These are phyloP conservation scores for Gloeopeniophorella convolvens DNA, from an alignment of 768 basidiomycete genomes.

Conservation along the genomic window DNA sequence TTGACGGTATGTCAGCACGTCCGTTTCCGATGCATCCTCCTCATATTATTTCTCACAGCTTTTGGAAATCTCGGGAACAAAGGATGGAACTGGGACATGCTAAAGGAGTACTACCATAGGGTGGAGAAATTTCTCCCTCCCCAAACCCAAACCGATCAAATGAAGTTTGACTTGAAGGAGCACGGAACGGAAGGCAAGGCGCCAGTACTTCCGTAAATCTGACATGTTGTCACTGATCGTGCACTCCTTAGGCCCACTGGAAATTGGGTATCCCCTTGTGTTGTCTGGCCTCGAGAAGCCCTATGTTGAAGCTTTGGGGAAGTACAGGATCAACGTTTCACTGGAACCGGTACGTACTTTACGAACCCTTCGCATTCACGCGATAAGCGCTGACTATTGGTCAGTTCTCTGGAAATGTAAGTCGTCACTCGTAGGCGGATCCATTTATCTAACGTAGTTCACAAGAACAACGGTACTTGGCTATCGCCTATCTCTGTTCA, in stretches of 20 bases:
- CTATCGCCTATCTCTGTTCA: conserved; percentile 1
- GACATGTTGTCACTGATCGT: background rate
- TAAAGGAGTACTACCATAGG: conserved; percentile 19
- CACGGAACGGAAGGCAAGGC: conserved; percentile 9
- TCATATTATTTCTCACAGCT: background rate
- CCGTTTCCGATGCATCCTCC: background rate
- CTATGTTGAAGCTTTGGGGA: background rate
- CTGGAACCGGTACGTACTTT: conserved; percentile 3
- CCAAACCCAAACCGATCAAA: background rate
- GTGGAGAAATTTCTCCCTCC: conserved; percentile 13
- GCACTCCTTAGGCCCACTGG: conserved; percentile 8
- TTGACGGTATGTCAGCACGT: conserved; percentile 14
- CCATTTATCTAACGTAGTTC: background rate
- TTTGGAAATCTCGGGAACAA: conserved; percentile 23
- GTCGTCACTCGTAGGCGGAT: background rate
- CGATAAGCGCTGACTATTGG: background rate
- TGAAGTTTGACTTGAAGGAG: conserved; percentile 6
- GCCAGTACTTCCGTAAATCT: background rate
- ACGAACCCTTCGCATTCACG: background rate
- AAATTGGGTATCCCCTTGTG: conserved; percentile 2
- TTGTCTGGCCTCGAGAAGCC: conserved; percentile 7
- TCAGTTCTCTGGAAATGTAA: conserved; percentile 16
- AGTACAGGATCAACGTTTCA: background rate
- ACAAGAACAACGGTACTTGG: conserved; percentile 13
- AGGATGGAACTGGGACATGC: conserved; percentile 23